Evolutionary conservation across 257 asterid species (phyloP), one percentile per base, ranked within the genome.

Genomic region (Capsicum rhomboideum): DNA sequence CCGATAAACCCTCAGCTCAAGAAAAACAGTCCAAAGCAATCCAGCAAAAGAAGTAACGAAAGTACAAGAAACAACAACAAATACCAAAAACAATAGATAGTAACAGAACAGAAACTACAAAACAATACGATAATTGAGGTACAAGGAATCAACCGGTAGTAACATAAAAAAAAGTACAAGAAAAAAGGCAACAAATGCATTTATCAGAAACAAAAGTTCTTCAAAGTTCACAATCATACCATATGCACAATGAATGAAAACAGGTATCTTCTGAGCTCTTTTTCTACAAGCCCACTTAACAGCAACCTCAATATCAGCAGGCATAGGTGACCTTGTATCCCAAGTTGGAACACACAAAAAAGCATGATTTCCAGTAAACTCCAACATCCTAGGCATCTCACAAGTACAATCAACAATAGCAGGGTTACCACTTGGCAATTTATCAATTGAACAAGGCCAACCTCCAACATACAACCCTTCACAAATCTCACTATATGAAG

Each of bases 261-360:
- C 74, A 7, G 99, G 97, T 69, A 58, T 68, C 0, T 91, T 90
- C 86, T 88, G 98, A 90, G 97, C 90, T 82, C 98, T 91, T 90
- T 94, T 94, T 87, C 97, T 88, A 83, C 94, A 91, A 90, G 97
- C 98, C 98, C 98, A 96, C 66, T 92, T 96, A 64, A 96, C 98
- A 40, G 98, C 99, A 63, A 80, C 83, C 90, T 94, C 99, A 49
- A 96, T 95, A 83, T 93, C 94, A 40, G 88, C 91, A n/a, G 98
- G 97, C 55, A 85, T 88, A 84, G 98, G 99, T 1, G 99, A 86
- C 83, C 98, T 88, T 0, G 99, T 94, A 83, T 96, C 98, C 94
- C 98, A 96, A 14, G 98, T 93, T 0, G 98, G 99, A 82, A 96
- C 56, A 46, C 98, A 95, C 85, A 96, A 81, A 88, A 93, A 96